Base-by-base conservation (phyloP, 108 stramenopile genomes). In the Seminavis robusta region DNA sequence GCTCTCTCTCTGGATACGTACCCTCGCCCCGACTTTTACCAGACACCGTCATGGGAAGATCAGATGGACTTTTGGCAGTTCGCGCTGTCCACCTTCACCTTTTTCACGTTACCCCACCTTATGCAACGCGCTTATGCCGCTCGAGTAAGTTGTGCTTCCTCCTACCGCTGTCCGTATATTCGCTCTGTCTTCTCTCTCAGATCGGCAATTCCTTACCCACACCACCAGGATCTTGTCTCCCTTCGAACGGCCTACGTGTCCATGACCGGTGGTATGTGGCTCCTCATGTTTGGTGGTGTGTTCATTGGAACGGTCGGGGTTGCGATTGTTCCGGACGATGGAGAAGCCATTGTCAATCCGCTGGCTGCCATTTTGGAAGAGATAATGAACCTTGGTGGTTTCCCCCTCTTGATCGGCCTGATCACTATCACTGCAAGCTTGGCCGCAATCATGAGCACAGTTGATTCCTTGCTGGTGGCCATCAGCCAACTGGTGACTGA, bases 371-470 rank as follows among this genome's bases (percentile, higher is more conserved):
- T 68, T 34, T 31, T 74, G 44, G 65, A 68, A 32, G 46, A 40
- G 19, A 3, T 67, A 1, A 73, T 60, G 44, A 32, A 57, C 16
- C n/a, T 50, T 15, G 61, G 62, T 3, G 62, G 63, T 1, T 65
- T 75, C 28, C 25, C 39, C 25, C 20, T 57, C 21, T 54, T 11
- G 39, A 41, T 47, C 6, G 73, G 46, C 21, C 21, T 58, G 20
- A 54, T 75, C 47, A 53, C 67, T 21, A 26, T 65, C 5, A 69
- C 68, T 11, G 57, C 74, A 1, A 48, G 52, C 32, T 37, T 76
- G 28, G 74, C 74, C 27, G 74, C 68, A 2, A 57, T 70, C 30
- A 74, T 74, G 73, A 63, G 61, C 41, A 74, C 72, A 8, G 66
- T 54, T 1, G 72, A 74, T 25, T 76, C 74, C 6, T 53, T 76